These are phyloP conservation scores for Pythium brachiatum DNA, from an alignment of 352 stramenopile genomes.

Conservation along the genomic window DNA sequence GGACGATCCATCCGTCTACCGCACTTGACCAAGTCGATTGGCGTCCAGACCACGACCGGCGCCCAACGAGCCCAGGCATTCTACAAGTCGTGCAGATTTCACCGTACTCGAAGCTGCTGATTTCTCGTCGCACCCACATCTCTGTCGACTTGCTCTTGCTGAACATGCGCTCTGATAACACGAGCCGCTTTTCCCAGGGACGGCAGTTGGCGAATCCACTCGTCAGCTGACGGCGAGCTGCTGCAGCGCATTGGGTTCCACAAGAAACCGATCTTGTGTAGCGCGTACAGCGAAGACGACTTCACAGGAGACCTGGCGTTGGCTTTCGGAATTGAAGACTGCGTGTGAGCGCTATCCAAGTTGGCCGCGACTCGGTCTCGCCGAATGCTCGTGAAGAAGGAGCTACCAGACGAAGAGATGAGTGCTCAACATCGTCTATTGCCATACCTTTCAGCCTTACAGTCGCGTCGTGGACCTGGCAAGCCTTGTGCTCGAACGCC, in stretches of 20 bases:
- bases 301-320: constrained; percentile 83
- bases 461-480: no score
- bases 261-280: constrained; percentile 86
- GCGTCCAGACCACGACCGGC: constrained; percentile 69
- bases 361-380: constrained; percentile 70
- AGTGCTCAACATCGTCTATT: no score
- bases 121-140: constrained; percentile 82
- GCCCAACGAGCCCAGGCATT: constrained; percentile 43
- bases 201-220: constrained; percentile 86
- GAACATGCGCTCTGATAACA: constrained; percentile 71
- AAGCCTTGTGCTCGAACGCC: neutral
- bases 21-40: constrained; percentile 97
- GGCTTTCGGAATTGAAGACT: constrained; percentile 84
- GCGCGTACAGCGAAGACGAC: constrained; percentile 80
- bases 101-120: constrained; percentile 95
- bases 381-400: constrained; percentile 85
- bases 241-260: constrained; percentile 87
- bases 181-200: constrained; percentile 79
- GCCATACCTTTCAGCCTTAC: neutral
- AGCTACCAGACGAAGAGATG: constrained; percentile 69
- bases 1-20: constrained; percentile 90
- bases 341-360: constrained; percentile 84
- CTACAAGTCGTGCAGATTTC: constrained; percentile 50
- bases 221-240: constrained; percentile 79
- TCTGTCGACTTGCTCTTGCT: constrained; percentile 82